These are phyloP conservation scores for Lodderomyces pseudojiufengensis DNA, from an alignment of 1,139 yeast genomes.

Conservation along the genomic window DNA sequence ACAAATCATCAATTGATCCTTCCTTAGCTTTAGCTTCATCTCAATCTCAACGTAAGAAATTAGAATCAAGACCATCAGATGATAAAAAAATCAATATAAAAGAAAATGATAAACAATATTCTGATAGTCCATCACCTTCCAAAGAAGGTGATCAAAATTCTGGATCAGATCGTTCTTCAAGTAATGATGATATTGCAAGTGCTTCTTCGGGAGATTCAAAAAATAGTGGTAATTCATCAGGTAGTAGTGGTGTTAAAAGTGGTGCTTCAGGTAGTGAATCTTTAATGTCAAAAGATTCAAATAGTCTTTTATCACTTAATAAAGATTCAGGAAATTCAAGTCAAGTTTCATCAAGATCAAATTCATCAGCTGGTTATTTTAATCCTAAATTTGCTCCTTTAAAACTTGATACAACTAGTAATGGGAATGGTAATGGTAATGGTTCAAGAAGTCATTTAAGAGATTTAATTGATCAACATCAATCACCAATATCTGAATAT, in stretches of 20 bases:
- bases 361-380: conserved; percentile 2
- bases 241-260: conserved; percentile 1
- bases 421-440: background rate
- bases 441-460: conserved; percentile 3
- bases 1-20: background rate
- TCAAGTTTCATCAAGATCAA: conserved; percentile 6
- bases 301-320: conserved; percentile 7
- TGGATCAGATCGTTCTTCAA: conserved; percentile 6
- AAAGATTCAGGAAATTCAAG: conserved; percentile 7
- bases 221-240: conserved; percentile 1
- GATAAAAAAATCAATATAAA: background rate
- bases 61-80: too few relatives aligned
- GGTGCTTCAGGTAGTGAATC: conserved; percentile 2
- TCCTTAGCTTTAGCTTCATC: too few relatives aligned
- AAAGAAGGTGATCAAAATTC: conserved; percentile 6
- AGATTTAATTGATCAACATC: conserved; percentile 3
- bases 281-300: conserved; percentile 4
- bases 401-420: background rate
- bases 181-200: conserved; percentile 5
- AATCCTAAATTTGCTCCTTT: conserved; percentile 3
- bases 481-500: conserved; percentile 4
- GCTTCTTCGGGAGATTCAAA: conserved; percentile 4
- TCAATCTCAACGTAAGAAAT: too few relatives aligned
- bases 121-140: conserved; percentile 7
- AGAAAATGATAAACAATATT: background rate